Conservation (phyloP, 2,329 filamentous ascomycete genomes). For the Beauveria scarabaeidicola region DNA sequence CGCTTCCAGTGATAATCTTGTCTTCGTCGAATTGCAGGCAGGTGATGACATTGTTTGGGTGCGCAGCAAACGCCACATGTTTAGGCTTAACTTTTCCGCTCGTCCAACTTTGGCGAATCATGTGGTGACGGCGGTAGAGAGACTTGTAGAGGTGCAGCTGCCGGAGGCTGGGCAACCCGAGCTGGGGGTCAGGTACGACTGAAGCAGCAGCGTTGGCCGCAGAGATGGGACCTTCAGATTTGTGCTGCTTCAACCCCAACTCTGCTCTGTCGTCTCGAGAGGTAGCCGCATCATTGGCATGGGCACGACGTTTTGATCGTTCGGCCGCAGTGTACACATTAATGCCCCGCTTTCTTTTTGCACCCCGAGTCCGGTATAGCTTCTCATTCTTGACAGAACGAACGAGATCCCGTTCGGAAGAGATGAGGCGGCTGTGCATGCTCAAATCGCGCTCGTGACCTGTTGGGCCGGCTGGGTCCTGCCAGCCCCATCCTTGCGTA, state of each 20-base stretch:
- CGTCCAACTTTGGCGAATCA: constrained; percentile 90
- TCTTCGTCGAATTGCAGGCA: constrained; percentile 96
- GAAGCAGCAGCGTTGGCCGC: constrained; percentile 77
- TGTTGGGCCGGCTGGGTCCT: constrained; percentile 67
- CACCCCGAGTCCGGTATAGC: constrained; percentile 36
- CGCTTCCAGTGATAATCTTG: constrained; percentile 95
- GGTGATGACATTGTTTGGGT: constrained; percentile 92
- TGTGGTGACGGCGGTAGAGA: constrained; percentile 83
- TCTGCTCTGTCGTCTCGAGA: constrained; percentile 34
- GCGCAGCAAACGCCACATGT: constrained; percentile 92
- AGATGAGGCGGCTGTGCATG: constrained; percentile 42
- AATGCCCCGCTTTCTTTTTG: constrained; percentile 49
- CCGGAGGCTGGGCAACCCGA: constrained; percentile 70
- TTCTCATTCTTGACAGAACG: constrained; percentile 33
- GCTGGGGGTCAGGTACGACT: constrained; percentile 71
- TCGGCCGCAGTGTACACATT: constrained; percentile 37
- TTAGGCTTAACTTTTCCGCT: constrained; percentile 73
- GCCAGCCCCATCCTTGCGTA: constrained; percentile 93
- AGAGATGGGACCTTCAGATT: constrained; percentile 75
- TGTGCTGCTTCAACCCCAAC: constrained; percentile 38
- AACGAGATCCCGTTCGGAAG: constrained; percentile 44
- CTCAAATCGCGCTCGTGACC: constrained; percentile 78
- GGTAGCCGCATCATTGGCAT: constrained; percentile 36
- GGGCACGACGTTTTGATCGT: constrained; percentile 45
- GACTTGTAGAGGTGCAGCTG: constrained; percentile 93